Percentiles rank a stretch among this genome's conserved stretches.
Evolutionary conservation across 2,329 filamentous ascomycete species (phyloP).

Genomic region (Fusarium sambucinum): DNA sequence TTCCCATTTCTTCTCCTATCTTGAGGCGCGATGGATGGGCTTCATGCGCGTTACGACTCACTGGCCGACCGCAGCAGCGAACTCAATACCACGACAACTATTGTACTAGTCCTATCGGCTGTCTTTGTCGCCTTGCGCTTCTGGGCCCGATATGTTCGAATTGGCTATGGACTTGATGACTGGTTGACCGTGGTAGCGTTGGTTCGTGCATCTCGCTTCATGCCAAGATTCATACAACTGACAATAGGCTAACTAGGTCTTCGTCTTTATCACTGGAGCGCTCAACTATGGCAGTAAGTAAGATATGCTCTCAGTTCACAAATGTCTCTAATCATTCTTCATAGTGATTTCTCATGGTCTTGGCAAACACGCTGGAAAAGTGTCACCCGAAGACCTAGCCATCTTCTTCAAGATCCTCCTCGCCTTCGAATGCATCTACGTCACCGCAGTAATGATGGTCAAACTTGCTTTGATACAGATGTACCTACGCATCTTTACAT

Average conservation of each 20-base stretch:
- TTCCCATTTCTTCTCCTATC: not conserved
- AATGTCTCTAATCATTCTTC: not conserved
- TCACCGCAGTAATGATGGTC: constrained; percentile 30
- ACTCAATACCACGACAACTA: not conserved
- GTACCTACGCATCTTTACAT: constrained; percentile 35
- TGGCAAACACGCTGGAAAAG: constrained; percentile 7
- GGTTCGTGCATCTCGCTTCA: not conserved
- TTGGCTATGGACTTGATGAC: not conserved
- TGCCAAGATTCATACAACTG: not conserved
- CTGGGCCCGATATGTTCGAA: not conserved
- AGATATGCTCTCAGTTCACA: fast-evolving
- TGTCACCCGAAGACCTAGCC: constrained; percentile 1
- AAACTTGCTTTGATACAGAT: constrained; percentile 29
- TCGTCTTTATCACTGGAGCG: constrained; percentile 22
- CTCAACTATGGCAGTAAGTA: constrained; percentile 35
- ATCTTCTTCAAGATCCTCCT: constrained; percentile 32
- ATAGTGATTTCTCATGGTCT: constrained; percentile 37
- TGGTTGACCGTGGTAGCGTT: not conserved
- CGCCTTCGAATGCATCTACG: constrained; percentile 33
- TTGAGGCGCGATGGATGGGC: not conserved
- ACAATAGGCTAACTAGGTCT: not conserved
- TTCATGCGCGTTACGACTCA: not conserved
- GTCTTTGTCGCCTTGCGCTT: not conserved
- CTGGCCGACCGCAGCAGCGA: not conserved
- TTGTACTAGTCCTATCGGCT: not conserved